Evolutionary conservation across 441 rosid species (phyloP).

Genomic region (Gossypium schwendimanii): DNA sequence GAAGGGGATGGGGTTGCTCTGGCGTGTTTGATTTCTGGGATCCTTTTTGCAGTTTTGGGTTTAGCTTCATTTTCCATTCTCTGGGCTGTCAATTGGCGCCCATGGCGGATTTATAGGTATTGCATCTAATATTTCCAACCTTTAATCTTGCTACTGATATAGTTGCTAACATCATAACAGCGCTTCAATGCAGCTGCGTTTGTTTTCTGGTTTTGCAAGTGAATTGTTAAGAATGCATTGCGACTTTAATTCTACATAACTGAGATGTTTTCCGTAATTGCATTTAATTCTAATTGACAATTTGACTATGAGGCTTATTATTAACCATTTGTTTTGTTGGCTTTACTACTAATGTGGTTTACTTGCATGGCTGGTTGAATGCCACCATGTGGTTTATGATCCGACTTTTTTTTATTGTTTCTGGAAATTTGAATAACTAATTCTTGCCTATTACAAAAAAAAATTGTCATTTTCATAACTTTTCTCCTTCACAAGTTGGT

Average conservation of each 20-base stretch:
- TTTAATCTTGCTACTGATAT: constrained; percentile 10
- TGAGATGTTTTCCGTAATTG: constrained; percentile 11
- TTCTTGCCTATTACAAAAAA: not conserved
- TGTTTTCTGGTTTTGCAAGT: not conserved
- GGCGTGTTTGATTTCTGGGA: constrained; percentile 81
- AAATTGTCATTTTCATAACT: not conserved
- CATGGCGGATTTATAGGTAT: constrained; percentile 98
- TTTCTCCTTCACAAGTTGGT: not conserved
- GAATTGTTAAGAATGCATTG: not conserved
- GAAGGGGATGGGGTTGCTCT: constrained; percentile 63
- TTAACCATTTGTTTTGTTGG: constrained; percentile 4
- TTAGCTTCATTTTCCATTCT: constrained; percentile 77
- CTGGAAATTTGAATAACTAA: not conserved
- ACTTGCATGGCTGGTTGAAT: not conserved
- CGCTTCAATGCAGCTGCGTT: constrained; percentile 6
- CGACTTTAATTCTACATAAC: not conserved
- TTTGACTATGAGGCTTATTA: not conserved
- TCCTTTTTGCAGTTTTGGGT: constrained; percentile 76
- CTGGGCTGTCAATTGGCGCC: constrained; percentile 98
- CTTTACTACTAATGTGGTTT: constrained; percentile 14
- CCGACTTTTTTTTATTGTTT: not conserved
- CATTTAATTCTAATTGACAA: not conserved
- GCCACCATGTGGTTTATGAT: not conserved
- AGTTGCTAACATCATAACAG: constrained; percentile 12
- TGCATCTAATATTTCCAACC: not conserved